These are phyloP conservation scores for Pyrenochaeta sp. DNA, from an alignment of 2,329 filamentous ascomycete genomes.

Conservation along the genomic window DNA sequence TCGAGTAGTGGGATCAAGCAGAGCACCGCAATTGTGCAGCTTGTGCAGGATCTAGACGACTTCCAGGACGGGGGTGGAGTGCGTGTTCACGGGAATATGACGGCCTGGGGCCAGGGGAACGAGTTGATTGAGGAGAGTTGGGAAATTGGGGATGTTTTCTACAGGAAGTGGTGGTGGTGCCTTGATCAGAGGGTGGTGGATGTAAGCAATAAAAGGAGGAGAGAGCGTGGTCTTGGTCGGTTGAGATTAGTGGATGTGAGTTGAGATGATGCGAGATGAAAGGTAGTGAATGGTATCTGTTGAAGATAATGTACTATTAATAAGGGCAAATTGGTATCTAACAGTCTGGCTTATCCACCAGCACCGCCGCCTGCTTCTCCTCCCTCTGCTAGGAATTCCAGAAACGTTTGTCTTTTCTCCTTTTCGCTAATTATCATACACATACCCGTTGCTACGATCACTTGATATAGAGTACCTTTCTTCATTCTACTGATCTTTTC, in stretches of 20 bases:
- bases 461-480: slow-evolving; percentile 32
- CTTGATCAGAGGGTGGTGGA: slow-evolving; percentile 63
- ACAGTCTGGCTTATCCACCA: slow-evolving; percentile 6
- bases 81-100: slow-evolving; percentile 29
- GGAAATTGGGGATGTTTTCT: slow-evolving; percentile 67
- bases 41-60: slow-evolving; percentile 67
- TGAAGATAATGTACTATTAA: too few species aligned
- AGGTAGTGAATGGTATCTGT: neutral
- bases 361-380: slow-evolving; percentile 19
- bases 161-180: slow-evolving; percentile 68
- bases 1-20: slow-evolving; percentile 3
- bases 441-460: slow-evolving; percentile 41
- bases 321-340: neutral
- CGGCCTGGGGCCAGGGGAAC: slow-evolving; percentile 58
- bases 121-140: slow-evolving; percentile 59
- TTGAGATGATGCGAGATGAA: neutral
- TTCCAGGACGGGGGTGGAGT: slow-evolving; percentile 55
- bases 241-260: slow-evolving; percentile 17
- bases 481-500: slow-evolving; percentile 20
- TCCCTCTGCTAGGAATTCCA: slow-evolving; percentile 10
- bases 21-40: slow-evolving; percentile 57
- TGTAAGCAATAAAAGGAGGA: slow-evolving; percentile 61
- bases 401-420: slow-evolving; percentile 39
- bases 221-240: slow-evolving; percentile 51
- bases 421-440: slow-evolving; percentile 45